phyloP scores from a whole-genome alignment of 2,329 filamentous ascomycete genomes.

The Lecanosticta acicola region DNA sequence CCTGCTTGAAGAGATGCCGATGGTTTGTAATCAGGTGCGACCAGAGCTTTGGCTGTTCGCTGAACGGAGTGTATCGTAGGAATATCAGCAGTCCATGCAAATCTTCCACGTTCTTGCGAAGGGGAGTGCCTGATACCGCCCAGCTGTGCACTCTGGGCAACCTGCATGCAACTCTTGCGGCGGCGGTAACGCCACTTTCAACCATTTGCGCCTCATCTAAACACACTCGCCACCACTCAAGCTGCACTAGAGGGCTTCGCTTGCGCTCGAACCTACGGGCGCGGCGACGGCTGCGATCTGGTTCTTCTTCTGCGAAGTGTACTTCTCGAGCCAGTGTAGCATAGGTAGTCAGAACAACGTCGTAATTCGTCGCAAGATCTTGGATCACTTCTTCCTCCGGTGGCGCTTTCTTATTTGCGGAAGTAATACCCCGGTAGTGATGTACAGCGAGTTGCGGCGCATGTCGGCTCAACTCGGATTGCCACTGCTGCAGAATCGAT shows the following conservation, averaged over 20 bases:
- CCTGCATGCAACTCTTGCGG: slow-evolving; percentile 70
- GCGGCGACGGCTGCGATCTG: slow-evolving; percentile 62
- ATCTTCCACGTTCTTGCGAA: slow-evolving; percentile 73
- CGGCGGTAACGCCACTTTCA: slow-evolving; percentile 78
- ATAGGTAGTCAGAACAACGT: slow-evolving; percentile 60
- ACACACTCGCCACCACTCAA: slow-evolving; percentile 82
- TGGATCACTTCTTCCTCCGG: slow-evolving; percentile 39
- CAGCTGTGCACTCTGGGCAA: slow-evolving; percentile 83
- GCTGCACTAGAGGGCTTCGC: slow-evolving; percentile 72
- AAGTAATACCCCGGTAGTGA: slow-evolving; percentile 50
- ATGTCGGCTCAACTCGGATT: slow-evolving; percentile 53
- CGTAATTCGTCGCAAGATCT: slow-evolving; percentile 43
- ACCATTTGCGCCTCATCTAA: slow-evolving; percentile 83
- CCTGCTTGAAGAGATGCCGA: slow-evolving; percentile 57
- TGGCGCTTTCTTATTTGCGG: slow-evolving; percentile 28
- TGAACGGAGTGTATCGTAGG: slow-evolving; percentile 71
- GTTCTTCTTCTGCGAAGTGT: slow-evolving; percentile 65
- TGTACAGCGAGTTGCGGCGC: slow-evolving; percentile 52
- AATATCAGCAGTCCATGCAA: slow-evolving; percentile 77
- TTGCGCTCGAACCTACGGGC: slow-evolving; percentile 46
- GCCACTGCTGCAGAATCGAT: slow-evolving; percentile 59
- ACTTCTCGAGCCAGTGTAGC: slow-evolving; percentile 72
- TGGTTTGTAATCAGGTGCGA: slow-evolving; percentile 56
- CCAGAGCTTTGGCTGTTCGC: slow-evolving; percentile 61
- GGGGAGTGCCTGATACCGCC: slow-evolving; percentile 86